Base-by-base conservation (phyloP, 306 rosid genomes). In the Quercus variabilis region DNA sequence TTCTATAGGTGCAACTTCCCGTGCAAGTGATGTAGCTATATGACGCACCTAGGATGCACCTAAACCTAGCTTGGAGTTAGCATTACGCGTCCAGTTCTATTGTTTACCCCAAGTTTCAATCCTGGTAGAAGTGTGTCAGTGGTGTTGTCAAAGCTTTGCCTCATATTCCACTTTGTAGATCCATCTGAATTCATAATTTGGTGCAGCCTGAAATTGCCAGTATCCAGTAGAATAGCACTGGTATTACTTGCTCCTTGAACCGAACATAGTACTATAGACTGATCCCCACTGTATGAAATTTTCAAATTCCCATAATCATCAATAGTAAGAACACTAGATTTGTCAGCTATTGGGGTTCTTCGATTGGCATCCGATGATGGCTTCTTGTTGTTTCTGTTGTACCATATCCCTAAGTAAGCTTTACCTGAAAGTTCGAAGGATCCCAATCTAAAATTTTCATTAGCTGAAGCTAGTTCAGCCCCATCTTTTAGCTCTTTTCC, bases 231-330 rank as follows among this genome's bases (percentile, higher is more conserved):
- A 71, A 52, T 30, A 15, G 87, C 87, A 15, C 31, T 80, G 5
- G 69, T 55, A 63, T 81, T 86, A n/a, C 35, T 31, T 4, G 35
- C 35, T 31, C 26, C 68, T 71, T 60, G 20, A 64, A 71, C 78
- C 9, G 76, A 64, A 49, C 26, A 76, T 12, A 82, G 31, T 14
- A n/a, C 49, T 5, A 82, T 26, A 1, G 67, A 23, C 9, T 67
- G 55, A 2, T 38, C 68, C n/a, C 14, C 8, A 5, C 76, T 71
- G 26, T 31, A 55, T 5, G 74, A 31, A 71, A 76, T 31, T 73
- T 73, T 83, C 77, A 83, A 62, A 56, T 77, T 83, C 5, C 86
- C 84, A 31, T 52, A 21, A 46, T 26, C 71, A 46, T 85, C 84
- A 35, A 85, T 64, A 6, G 20, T 33, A 28, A 85, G 82, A 3